Percentiles rank a stretch among this genome's conserved stretches.
These are phyloP conservation scores for Didymella sp. DNA, from an alignment of 2,329 filamentous ascomycete species.

Conservation along the genomic window DNA sequence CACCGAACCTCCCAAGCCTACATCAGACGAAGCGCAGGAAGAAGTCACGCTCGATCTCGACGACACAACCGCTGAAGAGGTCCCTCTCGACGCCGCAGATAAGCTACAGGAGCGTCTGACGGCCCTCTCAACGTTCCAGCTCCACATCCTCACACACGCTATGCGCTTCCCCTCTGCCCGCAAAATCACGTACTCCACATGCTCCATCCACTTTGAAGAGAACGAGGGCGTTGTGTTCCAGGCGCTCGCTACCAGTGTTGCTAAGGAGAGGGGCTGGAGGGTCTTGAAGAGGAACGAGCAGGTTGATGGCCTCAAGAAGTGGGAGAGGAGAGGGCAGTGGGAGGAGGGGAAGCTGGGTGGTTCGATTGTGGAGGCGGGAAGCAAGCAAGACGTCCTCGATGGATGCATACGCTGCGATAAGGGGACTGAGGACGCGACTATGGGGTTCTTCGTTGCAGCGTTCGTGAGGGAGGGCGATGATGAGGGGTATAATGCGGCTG, in stretches of 20 bases:
- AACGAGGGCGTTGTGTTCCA: constrained; percentile 84
- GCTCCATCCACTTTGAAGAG: constrained; percentile 84
- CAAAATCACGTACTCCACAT: constrained; percentile 90
- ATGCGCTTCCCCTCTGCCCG: constrained; percentile 72
- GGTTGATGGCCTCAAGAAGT: constrained; percentile 75
- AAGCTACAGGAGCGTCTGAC: constrained; percentile 64
- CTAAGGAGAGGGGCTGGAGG: constrained; percentile 74
- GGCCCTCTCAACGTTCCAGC: constrained; percentile 81
- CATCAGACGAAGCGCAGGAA: background rate
- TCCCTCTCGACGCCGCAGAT: constrained; percentile 36
- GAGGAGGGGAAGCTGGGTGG: constrained; percentile 49
- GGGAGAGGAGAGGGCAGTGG: constrained; percentile 66
- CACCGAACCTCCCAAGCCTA: constrained; percentile 14
- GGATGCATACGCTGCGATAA: constrained; percentile 84
- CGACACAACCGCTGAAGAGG: constrained; percentile 50
- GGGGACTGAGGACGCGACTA: constrained; percentile 80
- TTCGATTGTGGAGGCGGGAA: constrained; percentile 54
- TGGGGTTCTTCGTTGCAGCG: constrained; percentile 94
- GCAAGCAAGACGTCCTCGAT: constrained; percentile 61
- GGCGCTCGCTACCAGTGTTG: constrained; percentile 72
- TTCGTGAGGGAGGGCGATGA: constrained; percentile 68
- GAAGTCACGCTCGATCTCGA: constrained; percentile 35
- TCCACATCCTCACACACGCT: constrained; percentile 81
- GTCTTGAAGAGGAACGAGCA: constrained; percentile 76
- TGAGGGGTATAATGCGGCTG: background rate